Evolutionary conservation across 1,284 basidiomycete genomes (phyloP).

Genomic region (Ganoderma multipileum): DNA sequence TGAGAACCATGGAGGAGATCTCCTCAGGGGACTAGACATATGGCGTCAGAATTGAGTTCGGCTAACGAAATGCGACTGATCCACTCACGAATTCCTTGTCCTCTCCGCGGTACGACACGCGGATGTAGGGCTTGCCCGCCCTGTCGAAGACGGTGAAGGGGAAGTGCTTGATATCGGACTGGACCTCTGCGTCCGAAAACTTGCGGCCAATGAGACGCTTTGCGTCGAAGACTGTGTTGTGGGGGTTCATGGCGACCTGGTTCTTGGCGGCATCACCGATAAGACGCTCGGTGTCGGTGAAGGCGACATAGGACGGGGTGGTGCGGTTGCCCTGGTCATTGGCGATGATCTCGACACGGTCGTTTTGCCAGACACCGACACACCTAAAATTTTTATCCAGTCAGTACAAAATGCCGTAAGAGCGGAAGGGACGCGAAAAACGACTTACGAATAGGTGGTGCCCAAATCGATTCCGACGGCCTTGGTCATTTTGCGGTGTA

Average conservation of each 20-base stretch:
- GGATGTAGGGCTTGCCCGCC: slow-evolving; percentile 87
- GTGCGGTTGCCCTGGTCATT: slow-evolving; percentile 99
- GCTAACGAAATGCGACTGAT: not conserved
- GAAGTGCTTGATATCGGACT: slow-evolving; percentile 95
- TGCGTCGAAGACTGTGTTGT: slow-evolving; percentile 96
- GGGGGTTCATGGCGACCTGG: slow-evolving; percentile 95
- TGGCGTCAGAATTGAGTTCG: slow-evolving; percentile 16
- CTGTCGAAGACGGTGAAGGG: slow-evolving; percentile 91
- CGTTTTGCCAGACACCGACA: slow-evolving; percentile 97
- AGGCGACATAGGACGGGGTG: slow-evolving; percentile 98
- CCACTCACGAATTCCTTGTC: slow-evolving; percentile 87
- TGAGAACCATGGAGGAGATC: slow-evolving; percentile 96
- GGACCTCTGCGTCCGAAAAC: slow-evolving; percentile 88
- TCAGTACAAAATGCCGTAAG: slow-evolving; percentile 14
- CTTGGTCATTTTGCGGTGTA: slow-evolving; percentile 57
- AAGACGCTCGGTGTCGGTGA: slow-evolving; percentile 96
- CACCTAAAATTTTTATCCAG: slow-evolving; percentile 52
- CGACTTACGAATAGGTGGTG: slow-evolving; percentile 86
- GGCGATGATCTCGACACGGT: slow-evolving; percentile 97
- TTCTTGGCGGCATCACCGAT: slow-evolving; percentile 99
- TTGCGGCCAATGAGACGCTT: slow-evolving; percentile 94
- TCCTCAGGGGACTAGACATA: slow-evolving; percentile 85
- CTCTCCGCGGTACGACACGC: slow-evolving; percentile 92
- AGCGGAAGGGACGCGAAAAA: slow-evolving; percentile 20
- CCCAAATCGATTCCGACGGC: slow-evolving; percentile 94